phyloP scores from a whole-genome alignment of 345 rosid species.

The Eucalyptus leucophloia region DNA sequence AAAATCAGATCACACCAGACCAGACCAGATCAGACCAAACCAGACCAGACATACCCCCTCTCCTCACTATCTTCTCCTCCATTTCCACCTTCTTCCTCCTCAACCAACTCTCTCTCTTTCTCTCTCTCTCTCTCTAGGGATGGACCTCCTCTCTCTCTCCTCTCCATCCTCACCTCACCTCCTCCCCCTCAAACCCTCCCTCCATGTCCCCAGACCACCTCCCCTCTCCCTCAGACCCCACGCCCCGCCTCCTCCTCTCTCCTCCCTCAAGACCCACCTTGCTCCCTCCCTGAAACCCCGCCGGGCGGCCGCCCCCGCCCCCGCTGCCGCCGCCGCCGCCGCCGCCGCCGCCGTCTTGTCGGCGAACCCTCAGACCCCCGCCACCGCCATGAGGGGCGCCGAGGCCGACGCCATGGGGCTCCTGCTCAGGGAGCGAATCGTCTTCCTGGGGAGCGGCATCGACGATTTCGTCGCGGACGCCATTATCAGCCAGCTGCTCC shows the following conservation, averaged over 20 bases:
- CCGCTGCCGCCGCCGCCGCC: background rate
- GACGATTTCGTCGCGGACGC: constrained; percentile 91
- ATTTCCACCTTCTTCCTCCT: background rate
- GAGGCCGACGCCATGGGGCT: constrained; percentile 85
- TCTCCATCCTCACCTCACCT: constrained; percentile 15
- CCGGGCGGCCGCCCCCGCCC: constrained; percentile 1
- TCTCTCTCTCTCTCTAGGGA: background rate
- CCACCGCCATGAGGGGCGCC: constrained; percentile 58
- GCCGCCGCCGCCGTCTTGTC: background rate
- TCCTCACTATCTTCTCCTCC: constrained; percentile 1
- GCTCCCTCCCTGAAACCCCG: background rate
- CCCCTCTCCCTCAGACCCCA: constrained; percentile 4
- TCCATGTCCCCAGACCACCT: background rate
- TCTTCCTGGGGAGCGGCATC: constrained; percentile 62
- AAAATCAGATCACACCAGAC: no score
- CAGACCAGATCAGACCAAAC: background rate
- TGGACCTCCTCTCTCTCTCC: constrained; percentile 1
- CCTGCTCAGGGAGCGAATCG: constrained; percentile 71
- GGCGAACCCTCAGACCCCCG: constrained; percentile 43
- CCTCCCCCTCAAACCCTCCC: constrained; percentile 5
- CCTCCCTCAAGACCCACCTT: constrained; percentile 6
- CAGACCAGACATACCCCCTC: background rate
- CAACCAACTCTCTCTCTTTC: background rate
- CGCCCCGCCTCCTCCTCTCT: background rate
- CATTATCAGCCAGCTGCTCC: constrained; percentile 68